phyloP scores from a whole-genome alignment of 2,329 filamentous ascomycete species.

The Penicillium sp. region DNA sequence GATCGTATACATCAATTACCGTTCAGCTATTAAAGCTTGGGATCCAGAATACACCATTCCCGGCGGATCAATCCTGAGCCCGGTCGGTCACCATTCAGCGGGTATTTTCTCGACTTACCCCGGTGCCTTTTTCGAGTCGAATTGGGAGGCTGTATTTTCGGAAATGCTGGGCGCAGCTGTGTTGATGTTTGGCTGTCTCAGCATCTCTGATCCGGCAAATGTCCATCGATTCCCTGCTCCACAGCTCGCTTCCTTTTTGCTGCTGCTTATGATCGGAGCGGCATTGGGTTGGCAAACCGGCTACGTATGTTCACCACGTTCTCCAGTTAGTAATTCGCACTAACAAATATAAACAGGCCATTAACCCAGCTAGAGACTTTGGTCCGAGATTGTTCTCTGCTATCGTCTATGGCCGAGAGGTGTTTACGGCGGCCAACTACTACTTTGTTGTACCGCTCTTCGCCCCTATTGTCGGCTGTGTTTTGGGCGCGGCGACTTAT shows the following conservation, averaged over 20 bases:
- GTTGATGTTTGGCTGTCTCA: constrained; percentile 31
- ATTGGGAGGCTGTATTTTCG: constrained; percentile 34
- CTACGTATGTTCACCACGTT: constrained; percentile 25
- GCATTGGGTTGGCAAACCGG: constrained; percentile 35
- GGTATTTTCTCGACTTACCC: constrained; percentile 33
- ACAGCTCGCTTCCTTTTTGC: constrained; percentile 28
- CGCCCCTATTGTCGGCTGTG: constrained; percentile 28
- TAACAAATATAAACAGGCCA: constrained; percentile 20
- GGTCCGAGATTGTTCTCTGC: constrained; percentile 32
- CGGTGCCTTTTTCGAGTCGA: constrained; percentile 24
- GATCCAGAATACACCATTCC: constrained; percentile 33
- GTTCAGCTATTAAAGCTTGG: constrained; percentile 31
- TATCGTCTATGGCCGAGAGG: constrained; percentile 30
- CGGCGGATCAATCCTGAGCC: constrained; percentile 30
- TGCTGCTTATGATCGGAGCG: constrained; percentile 30
- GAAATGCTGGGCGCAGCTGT: constrained; percentile 30
- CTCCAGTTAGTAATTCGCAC: background rate
- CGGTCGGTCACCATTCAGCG: constrained; percentile 28
- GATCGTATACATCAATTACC: constrained; percentile 32
- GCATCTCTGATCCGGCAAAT: constrained; percentile 29
- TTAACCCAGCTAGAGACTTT: constrained; percentile 34
- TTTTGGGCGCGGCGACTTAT: constrained; percentile 29
- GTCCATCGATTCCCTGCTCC: constrained; percentile 25
- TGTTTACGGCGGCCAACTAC: constrained; percentile 28
- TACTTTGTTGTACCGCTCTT: constrained; percentile 33